phyloP scores from a whole-genome alignment of 202 grass and related monocot species.

The Saccharum hybrid region DNA sequence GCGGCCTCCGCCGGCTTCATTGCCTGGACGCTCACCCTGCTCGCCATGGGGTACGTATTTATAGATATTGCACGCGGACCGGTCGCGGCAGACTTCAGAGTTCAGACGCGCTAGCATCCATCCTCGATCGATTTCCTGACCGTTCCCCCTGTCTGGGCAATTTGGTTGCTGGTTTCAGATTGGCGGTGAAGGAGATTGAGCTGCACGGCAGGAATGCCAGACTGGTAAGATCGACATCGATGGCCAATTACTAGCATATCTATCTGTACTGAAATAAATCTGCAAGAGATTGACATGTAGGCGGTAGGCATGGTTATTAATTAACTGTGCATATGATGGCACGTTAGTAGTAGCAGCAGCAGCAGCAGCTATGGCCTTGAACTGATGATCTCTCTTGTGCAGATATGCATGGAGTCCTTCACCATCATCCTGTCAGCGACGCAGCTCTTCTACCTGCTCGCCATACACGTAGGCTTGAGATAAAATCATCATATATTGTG shows the following conservation, averaged over 20 bases:
- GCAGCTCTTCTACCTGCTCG: slow-evolving; percentile 86
- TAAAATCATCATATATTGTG: background rate
- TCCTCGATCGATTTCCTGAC: background rate
- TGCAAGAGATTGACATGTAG: background rate
- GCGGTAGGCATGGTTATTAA: background rate
- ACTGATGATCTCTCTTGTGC: background rate
- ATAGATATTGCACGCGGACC: no score
- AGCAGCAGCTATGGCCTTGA: background rate
- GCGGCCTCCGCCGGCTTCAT: slow-evolving; percentile 70
- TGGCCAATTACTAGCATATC: background rate
- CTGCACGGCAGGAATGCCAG: slow-evolving; percentile 82
- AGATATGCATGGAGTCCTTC: slow-evolving; percentile 98
- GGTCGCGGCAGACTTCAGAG: no score
- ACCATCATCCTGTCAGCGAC: slow-evolving; percentile 84
- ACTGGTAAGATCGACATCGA: slow-evolving; percentile 52
- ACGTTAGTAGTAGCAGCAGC: no score
- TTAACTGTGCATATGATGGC: background rate
- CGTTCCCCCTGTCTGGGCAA: background rate
- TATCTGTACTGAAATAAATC: no score
- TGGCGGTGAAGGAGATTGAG: slow-evolving; percentile 87
- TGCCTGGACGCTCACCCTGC: slow-evolving; percentile 85
- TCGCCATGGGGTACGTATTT: slow-evolving; percentile 80
- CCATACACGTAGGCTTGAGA: slow-evolving; percentile 53
- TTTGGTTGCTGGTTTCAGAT: slow-evolving; percentile 39
- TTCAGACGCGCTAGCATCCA: no score